A percentile compares a stretch with the other conserved stretches of the same genome.
These are phyloP conservation scores for Solanum pennellii DNA, from an alignment of 257 asterid species.

Conservation along the genomic window DNA sequence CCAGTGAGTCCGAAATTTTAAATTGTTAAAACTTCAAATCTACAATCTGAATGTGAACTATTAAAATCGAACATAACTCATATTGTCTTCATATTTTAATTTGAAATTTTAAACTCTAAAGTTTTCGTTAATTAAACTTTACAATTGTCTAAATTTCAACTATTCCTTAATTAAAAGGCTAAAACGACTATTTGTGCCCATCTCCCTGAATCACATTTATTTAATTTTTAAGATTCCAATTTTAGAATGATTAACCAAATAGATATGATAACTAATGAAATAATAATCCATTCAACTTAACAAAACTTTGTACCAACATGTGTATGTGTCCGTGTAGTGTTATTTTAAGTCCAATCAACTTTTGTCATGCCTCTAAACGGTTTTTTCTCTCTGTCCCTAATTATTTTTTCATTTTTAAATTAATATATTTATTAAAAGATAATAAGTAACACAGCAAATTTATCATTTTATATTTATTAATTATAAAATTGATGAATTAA, in stretches of 20 bases:
- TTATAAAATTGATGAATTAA: too few species aligned
- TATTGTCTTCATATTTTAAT: not conserved
- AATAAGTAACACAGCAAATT: too few species aligned
- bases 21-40: too few species aligned
- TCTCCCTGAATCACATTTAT: not conserved
- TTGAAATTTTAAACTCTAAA: not conserved
- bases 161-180: not conserved
- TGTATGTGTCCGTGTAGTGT: not conserved
- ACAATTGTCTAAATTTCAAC: not conserved
- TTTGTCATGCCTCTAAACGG: not conserved
- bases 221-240: not conserved
- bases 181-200: not conserved
- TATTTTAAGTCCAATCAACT: not conserved
- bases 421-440: too few species aligned
- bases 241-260: not conserved
- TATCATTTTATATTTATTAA: too few species aligned
- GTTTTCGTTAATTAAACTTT: not conserved
- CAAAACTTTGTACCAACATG: not conserved
- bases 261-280: not conserved
- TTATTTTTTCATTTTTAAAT: too few species aligned
- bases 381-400: too few species aligned
- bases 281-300: not conserved
- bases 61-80: not conserved
- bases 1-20: not conserved
- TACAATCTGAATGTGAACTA: not conserved